Evolutionary conservation across 371 early-diverging fungal genomes (phyloP).

Genomic region (Rhizopus delemar): DNA sequence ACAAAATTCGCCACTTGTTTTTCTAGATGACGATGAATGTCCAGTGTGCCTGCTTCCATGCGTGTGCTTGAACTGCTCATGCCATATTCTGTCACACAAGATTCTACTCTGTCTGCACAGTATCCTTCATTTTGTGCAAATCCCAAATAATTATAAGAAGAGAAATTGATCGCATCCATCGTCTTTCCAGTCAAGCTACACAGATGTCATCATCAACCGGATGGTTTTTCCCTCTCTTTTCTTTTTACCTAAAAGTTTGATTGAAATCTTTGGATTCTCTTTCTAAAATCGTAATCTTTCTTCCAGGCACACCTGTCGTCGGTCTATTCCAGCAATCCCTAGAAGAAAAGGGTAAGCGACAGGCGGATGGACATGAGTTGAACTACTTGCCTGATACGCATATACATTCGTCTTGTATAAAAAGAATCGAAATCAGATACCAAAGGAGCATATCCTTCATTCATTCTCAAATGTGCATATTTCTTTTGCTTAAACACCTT

Average conservation of each 20-base stretch:
- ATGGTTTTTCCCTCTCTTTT: background rate
- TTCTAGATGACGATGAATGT: conserved; percentile 85
- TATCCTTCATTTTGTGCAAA: conserved; percentile 92
- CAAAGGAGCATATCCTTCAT: conserved; percentile 88
- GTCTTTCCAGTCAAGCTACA: conserved; percentile 76
- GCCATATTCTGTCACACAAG: conserved; percentile 66
- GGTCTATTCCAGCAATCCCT: conserved; percentile 64
- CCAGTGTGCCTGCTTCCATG: conserved; percentile 70
- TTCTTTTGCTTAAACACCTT: conserved; percentile 71
- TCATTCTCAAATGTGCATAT: conserved; percentile 71
- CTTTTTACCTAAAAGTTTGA: conserved; percentile 19
- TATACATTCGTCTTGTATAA: conserved; percentile 94
- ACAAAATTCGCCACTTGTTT: conserved; percentile 88
- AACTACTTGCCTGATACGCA: conserved; percentile 71
- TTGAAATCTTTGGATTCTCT: conserved; percentile 33
- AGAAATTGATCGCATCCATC: conserved; percentile 87
- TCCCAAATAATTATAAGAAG: conserved; percentile 99
- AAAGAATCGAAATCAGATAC: conserved; percentile 96
- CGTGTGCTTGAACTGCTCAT: conserved; percentile 69
- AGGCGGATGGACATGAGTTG: conserved; percentile 68
- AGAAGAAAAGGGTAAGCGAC: conserved; percentile 50
- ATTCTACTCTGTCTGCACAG: conserved; percentile 91
- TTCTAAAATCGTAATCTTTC: conserved; percentile 29
- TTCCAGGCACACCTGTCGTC: conserved; percentile 29
- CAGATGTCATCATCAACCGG: background rate